phyloP scores from a whole-genome alignment of 129 eudicot species.

The Helianthus annuus region HanXRQr2.0-SUNRISE NC_035444.2:80427213-80427712 shows the following conservation, averaged over 20 bases:
- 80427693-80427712: no score
- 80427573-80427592: slow-evolving; percentile 63
- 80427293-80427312: no score
- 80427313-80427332: no score
- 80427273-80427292: no score
- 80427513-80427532: slow-evolving; percentile 44
- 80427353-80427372: no score
- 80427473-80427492: slow-evolving; percentile 4
- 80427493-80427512: slow-evolving; percentile 49
- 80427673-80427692: slow-evolving; percentile 84
- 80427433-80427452: slow-evolving; percentile 4
- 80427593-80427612: background rate
- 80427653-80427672: slow-evolving; percentile 27
- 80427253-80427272: no score
- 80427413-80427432: slow-evolving; percentile 34
- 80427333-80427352: no score
- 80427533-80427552: slow-evolving; percentile 41
- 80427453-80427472: background rate
- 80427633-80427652: background rate
- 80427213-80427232: no score
- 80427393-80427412: slow-evolving; percentile 38
- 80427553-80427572: slow-evolving; percentile 76
- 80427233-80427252: no score
- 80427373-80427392: no score
- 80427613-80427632: background rate